A percentile compares a stretch with the other conserved stretches of the same genome.
Evolutionary conservation across 306 rosid genomes (phyloP).

Genomic region (Sophora flavescens): DNA sequence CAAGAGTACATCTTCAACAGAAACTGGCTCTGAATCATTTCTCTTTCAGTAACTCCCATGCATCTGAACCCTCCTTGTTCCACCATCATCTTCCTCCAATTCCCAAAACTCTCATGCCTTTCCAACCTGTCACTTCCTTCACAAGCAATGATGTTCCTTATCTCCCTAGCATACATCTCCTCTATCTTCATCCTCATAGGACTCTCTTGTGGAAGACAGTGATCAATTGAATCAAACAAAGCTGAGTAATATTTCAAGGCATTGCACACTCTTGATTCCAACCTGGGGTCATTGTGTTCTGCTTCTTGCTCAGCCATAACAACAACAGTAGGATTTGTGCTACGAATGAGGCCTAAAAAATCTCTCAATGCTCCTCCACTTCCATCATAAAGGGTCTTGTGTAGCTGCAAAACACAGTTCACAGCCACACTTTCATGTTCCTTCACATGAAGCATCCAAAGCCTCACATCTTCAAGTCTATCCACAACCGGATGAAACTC

Average conservation of each 20-base stretch:
- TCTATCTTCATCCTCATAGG: constrained; percentile 69
- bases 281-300: constrained; percentile 68
- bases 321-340: constrained; percentile 76
- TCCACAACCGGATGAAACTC: constrained; percentile 97
- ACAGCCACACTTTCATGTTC: constrained; percentile 87
- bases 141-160: constrained; percentile 85
- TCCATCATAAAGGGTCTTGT: constrained; percentile 76
- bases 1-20: constrained; percentile 79
- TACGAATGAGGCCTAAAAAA: constrained; percentile 80
- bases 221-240: constrained; percentile 74
- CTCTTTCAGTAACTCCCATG: constrained; percentile 66
- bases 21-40: constrained; percentile 70
- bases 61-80: constrained; percentile 80
- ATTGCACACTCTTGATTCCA: constrained; percentile 74
- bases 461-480: constrained; percentile 93
- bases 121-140: constrained; percentile 88
- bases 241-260: constrained; percentile 80
- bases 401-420: constrained; percentile 85
- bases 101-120: constrained; percentile 81
- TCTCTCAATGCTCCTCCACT: constrained; percentile 80
- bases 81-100: constrained; percentile 86
- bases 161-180: constrained; percentile 83
- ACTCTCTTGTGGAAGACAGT: constrained; percentile 70
- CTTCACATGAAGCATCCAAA: constrained; percentile 99
- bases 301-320: constrained; percentile 90